phyloP scores from a whole-genome alignment of 352 stramenopile species.

The Globisporangium lucens region DNA sequence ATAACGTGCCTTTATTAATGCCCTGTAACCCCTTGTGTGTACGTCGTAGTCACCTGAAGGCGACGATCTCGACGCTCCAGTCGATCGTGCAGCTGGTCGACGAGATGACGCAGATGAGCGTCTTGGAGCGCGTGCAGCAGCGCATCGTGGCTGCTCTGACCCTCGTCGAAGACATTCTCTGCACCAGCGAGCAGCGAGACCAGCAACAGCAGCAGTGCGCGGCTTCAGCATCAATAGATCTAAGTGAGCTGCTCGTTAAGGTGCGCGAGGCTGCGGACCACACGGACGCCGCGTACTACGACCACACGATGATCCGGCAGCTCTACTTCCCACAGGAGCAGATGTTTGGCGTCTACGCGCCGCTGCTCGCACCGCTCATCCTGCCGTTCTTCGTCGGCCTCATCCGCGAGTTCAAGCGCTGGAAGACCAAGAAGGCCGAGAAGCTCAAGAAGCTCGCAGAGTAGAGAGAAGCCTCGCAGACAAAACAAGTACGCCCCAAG shows the following conservation, averaged over 20 bases:
- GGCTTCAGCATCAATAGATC: conserved; percentile 18
- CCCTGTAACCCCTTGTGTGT: background rate
- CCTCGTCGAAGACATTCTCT: conserved; percentile 54
- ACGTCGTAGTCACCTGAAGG: conserved; percentile 39
- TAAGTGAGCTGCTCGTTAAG: conserved; percentile 30
- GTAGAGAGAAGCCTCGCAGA: background rate
- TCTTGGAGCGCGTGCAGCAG: conserved; percentile 57
- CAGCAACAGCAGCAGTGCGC: conserved; percentile 22
- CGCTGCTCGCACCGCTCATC: conserved; percentile 57
- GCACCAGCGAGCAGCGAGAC: background rate
- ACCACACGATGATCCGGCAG: conserved; percentile 72
- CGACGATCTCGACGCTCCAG: conserved; percentile 61
- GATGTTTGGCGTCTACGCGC: conserved; percentile 62
- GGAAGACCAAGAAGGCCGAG: conserved; percentile 30
- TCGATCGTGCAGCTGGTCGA: conserved; percentile 71
- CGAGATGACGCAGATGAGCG: conserved; percentile 69
- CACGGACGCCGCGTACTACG: conserved; percentile 56
- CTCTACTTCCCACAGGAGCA: conserved; percentile 73
- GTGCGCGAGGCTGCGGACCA: conserved; percentile 46
- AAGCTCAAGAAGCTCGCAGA: conserved; percentile 10
- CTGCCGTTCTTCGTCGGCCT: conserved; percentile 57
- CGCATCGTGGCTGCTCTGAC: conserved; percentile 49
- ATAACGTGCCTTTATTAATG: background rate
- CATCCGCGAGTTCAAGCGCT: conserved; percentile 50
- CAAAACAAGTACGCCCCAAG: background rate